A percentile compares a stretch with the other conserved stretches of the same genome.
Conservation (phyloP, 2,329 filamentous ascomycete species). For the Colletotrichum incanum region DNA sequence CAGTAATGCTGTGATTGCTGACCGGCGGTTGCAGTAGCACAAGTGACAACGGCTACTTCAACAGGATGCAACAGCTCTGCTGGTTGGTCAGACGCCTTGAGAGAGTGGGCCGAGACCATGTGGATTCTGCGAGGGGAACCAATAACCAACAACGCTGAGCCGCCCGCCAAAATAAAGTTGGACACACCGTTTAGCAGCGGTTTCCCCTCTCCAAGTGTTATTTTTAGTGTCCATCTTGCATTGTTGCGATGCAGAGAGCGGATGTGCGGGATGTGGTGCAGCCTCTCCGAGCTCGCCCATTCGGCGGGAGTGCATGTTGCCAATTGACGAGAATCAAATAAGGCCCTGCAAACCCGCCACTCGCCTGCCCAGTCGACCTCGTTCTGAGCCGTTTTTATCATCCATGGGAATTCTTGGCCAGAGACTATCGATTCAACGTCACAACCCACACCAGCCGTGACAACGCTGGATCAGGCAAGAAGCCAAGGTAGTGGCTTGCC, state of each 20-base stretch:
- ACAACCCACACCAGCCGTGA: neutral
- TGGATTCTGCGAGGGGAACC: slow-evolving; percentile 26
- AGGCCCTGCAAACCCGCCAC: slow-evolving; percentile 16
- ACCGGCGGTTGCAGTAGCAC: slow-evolving; percentile 42
- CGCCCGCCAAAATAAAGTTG: slow-evolving; percentile 43
- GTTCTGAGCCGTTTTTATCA: slow-evolving; percentile 17
- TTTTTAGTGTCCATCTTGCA: slow-evolving; percentile 41
- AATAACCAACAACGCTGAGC: slow-evolving; percentile 32
- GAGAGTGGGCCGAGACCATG: slow-evolving; percentile 10
- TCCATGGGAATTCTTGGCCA: slow-evolving; percentile 11
- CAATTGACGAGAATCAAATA: slow-evolving; percentile 22
- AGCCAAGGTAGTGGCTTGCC: slow-evolving; percentile 11
- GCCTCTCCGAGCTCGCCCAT: slow-evolving; percentile 1
- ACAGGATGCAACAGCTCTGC: slow-evolving; percentile 10
- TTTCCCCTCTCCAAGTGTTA: slow-evolving; percentile 10
- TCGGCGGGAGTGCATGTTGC: slow-evolving; percentile 11
- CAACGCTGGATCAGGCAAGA: slow-evolving; percentile 16
- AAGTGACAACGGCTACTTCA: slow-evolving; percentile 29
- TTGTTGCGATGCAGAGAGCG: slow-evolving; percentile 26
- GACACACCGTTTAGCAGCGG: slow-evolving; percentile 12
- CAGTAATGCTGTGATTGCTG: slow-evolving; percentile 34
- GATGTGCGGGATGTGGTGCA: slow-evolving; percentile 16
- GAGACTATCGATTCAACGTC: slow-evolving; percentile 30
- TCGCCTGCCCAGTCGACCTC: slow-evolving; percentile 6
- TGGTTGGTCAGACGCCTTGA: slow-evolving; percentile 26